Evolutionary conservation across 805 yeast species (phyloP), one percentile per base, ranked within the genome.

Genomic region (Candida patagonica): DNA sequence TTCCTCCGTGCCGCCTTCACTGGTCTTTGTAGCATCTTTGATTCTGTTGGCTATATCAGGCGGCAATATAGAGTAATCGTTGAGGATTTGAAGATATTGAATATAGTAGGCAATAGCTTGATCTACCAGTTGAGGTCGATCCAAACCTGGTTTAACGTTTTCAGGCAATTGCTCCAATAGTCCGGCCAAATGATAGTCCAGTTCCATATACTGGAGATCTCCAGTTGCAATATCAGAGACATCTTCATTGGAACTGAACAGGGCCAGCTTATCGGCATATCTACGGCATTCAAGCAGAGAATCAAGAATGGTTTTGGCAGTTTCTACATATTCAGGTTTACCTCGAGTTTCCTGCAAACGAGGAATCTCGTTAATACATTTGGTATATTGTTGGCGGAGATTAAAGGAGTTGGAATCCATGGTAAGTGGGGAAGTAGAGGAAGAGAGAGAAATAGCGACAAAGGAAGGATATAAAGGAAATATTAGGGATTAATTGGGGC

Each of bases 211-310:
- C 42, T 74, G 75, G 15, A 87, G 55, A 32, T 82, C 76, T 4
- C 62, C 55, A 0, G 94, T 80, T 29, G 71, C 65, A 8, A 87
- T 52, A 50, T 87, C 96, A 0, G 76, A 82, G 2, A 82, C 42
- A 0, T 68, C 53, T 55, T 87, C 96, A 56, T 85, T 85, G 9
- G 62, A 60, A 50, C 89, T 80, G 61, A 83, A 86, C 19, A 86
- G 56, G 2, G 76, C 66, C 13, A 77, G 58, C n/a, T 62, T 60
- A 9, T 66, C 61, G 1, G 79, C 65, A 9, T 64, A 55, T 1
- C 49, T 44, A 44, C 71, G 66, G 25, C 80, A 55, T n/a, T 62
- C 50, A n/a, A 64, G 49, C 49, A 77, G 64, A 37, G 65, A 61
- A 20, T 63, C 59, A 17, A 76, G 63, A 4, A 65, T 49, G 1